Base-by-base conservation (phyloP, 2,329 filamentous ascomycete genomes). In the Colletotrichum kahawae region DNA sequence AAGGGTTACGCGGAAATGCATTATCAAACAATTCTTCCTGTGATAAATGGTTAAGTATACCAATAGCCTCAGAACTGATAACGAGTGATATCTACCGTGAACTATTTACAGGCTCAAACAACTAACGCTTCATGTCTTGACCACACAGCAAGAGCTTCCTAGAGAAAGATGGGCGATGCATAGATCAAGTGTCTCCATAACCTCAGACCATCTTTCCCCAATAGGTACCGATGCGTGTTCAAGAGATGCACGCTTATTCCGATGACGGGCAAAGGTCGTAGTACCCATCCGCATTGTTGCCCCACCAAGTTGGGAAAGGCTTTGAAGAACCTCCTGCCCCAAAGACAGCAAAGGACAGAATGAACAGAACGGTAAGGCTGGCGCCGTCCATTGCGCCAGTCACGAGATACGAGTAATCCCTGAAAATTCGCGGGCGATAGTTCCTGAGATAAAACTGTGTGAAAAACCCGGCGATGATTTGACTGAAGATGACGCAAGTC, bases 291-390 rank as follows among this genome's bases (percentile, higher is more conserved):
- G 77, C 81, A 34, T 89, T 89, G 67, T 90, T 91, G 0, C 89
- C 89, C 88, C 88, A 90, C 89, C 89, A 91, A 3, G 78, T 80
- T 1, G 89, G 88, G 78, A 91, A 90, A 0, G 87, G 83, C 12
- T 82, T 79, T 0, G 85, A 79, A 2, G 77, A 73, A 0, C 87
- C 87, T 34, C 87, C 87, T 4, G 87, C 88, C 0, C 89, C 89
- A 69, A 90, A 90, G 0, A 91, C 89, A 1, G 89, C 88, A 80
- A 91, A 91, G 0, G 88, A 90, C 14, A 91, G 81, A 54, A 90
- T 87, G 67, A 90, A 90, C 4, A 90, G 81, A 0, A 85, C 86
- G 2, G 83, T 81, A 5, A 90, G 82, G 73, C 84, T 85, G 9
- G 85, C 89, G 12, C 89, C 89, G 74, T 91, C 89, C 18, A 88